Evolutionary conservation across 768 basidiomycete genomes (phyloP), one percentile per base, ranked within the genome.

Genomic region (Dioszegia hungarica): DNA sequence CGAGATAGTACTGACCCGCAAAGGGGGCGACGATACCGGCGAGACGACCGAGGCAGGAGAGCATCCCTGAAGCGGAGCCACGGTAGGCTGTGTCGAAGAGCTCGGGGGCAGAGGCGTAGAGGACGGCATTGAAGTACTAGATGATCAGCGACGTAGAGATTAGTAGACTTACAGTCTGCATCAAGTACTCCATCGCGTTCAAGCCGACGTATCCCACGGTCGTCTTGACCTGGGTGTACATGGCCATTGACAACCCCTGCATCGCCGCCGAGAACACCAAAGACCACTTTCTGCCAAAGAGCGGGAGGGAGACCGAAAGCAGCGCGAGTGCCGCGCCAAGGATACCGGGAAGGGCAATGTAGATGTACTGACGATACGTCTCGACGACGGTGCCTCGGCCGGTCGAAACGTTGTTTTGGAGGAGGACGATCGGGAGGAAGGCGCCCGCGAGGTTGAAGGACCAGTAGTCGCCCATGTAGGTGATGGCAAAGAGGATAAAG

Each of bases 281-380:
- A 36, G 66, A 63, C 64, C 68, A 70, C 48, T 74, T 74, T 20
- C 73, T 43, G 5, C 73, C 73, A 20, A 74, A 40, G 1, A 74
- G 50, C 4, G 73, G 73, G 15, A 74, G 55, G 38, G 68, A 64
- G 34, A 74, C 60, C 4, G 70, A 70, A 25, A 67, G 46, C 25
- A 74, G 50, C 12, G 73, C 73, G 29, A 74, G 47, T 5, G 70
- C 59, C 14, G 68, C 63, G 44, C 73, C 73, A 22, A 72, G 54
- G 28, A 74, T 64, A 56, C 73, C 73, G 15, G 73, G 73, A 1
- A 68, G 53, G 55, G 72, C 72, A 54, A 75, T 73, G 61, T 67
- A 66, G 48, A 76, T 55, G 66, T 77, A 77, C 47, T 75, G 67
- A 4, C 65, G 57, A 60, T 78, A 79, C 0, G 77, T 78, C 36